Percentiles rank a stretch among this genome's conserved stretches.
phyloP scores from a whole-genome alignment of 306 rosid genomes.

The Potentilla sterilis region DNA sequence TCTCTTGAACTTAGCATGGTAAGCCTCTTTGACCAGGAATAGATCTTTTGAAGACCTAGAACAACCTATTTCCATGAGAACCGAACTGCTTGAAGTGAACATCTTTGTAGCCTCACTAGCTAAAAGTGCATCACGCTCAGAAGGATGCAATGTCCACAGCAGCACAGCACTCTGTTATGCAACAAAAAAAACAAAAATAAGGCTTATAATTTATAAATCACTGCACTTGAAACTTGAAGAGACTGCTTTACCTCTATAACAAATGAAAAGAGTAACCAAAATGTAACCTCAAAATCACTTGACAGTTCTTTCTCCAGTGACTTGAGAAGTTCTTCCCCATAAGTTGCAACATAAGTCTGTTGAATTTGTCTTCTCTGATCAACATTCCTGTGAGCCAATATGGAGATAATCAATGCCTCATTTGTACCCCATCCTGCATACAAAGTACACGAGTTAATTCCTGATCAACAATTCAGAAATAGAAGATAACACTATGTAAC shows the following conservation, averaged over 20 bases:
- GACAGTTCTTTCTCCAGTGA: constrained; percentile 52
- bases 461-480: background rate
- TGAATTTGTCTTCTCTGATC: constrained; percentile 42
- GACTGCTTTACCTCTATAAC: background rate
- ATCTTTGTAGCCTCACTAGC: constrained; percentile 48
- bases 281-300: constrained; percentile 54
- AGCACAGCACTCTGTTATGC: constrained; percentile 36
- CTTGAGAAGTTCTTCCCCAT: constrained; percentile 54
- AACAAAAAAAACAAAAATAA: background rate
- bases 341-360: constrained; percentile 39
- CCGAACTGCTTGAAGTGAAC: constrained; percentile 39
- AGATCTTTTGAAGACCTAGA: constrained; percentile 45
- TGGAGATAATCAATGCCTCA: constrained; percentile 46
- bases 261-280: background rate
- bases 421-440: constrained; percentile 62
- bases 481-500: background rate
- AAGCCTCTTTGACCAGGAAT: constrained; percentile 42
- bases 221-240: background rate
- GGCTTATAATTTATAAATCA: constrained; percentile 6
- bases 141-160: constrained; percentile 50
- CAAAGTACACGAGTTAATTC: background rate
- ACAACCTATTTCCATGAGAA: constrained; percentile 48
- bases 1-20: constrained; percentile 49
- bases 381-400: constrained; percentile 55
- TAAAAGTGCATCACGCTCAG: constrained; percentile 54